Percentiles rank a stretch among this genome's conserved stretches.
phyloP scores from a whole-genome alignment of 2,329 filamentous ascomycete genomes.

The Elsinoe ampelina region DNA sequence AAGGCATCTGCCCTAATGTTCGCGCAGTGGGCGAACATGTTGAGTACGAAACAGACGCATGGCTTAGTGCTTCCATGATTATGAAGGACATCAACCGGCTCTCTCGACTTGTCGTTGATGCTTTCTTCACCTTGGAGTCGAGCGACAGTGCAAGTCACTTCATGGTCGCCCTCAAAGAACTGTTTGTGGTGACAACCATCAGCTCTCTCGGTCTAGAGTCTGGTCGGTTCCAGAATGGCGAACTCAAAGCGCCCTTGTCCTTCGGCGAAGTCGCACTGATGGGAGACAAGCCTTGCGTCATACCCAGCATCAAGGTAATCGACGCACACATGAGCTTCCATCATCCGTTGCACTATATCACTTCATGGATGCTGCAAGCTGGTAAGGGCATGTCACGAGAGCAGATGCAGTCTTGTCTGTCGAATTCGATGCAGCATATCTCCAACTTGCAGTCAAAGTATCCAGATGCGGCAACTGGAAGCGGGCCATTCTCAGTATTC shows the following conservation, averaged over 20 bases:
- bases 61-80: conserved; percentile 92
- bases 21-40: conserved; percentile 90
- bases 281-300: conserved; percentile 22
- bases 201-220: conserved; percentile 87
- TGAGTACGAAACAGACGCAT: conserved; percentile 95
- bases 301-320: conserved; percentile 83
- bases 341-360: conserved; percentile 87
- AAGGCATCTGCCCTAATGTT: conserved; percentile 92
- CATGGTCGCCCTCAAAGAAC: conserved; percentile 54
- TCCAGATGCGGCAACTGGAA: not conserved
- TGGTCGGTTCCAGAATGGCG: conserved; percentile 71
- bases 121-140: conserved; percentile 45
- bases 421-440: conserved; percentile 60
- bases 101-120: conserved; percentile 77
- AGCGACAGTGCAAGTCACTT: conserved; percentile 29
- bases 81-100: conserved; percentile 91
- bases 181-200: conserved; percentile 75
- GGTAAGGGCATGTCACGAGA: conserved; percentile 64
- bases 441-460: conserved; percentile 37
- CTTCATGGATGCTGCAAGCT: conserved; percentile 92
- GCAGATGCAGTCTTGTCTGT: conserved; percentile 57
- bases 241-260: conserved; percentile 75
- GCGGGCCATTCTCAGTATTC: not conserved
- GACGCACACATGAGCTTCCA: conserved; percentile 93
- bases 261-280: conserved; percentile 54